Evolutionary conservation across 2,329 filamentous ascomycete species (phyloP), one percentile per base, ranked within the genome.

Genomic region (Penicillium sp.): DNA sequence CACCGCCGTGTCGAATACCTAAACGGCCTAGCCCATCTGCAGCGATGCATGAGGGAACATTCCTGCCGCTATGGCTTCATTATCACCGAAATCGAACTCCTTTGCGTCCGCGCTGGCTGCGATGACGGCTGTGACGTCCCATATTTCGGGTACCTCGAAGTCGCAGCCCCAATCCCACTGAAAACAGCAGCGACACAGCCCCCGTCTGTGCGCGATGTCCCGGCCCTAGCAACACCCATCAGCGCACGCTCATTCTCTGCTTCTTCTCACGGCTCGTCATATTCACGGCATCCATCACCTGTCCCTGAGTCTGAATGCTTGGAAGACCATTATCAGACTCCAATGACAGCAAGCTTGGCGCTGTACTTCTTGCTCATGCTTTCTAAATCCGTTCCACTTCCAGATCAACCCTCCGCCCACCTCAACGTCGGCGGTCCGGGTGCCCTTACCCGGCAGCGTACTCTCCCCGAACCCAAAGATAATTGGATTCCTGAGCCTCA

Each of bases 1-100:
- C 85, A 91, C 74, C 90, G 92, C 76, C 89, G 90, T 57, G 90
- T 96, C 56, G 87, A 93, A 75, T 97, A 97, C 78, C 87, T 97
- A 21, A 88, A 90, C 50, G 91, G 91, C 1, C 85, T 98, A 5
- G 84, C 92, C 0, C 91, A 96, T 67, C 80, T 97, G 45, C 93
- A 98, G 76, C 86, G 90, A 71, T 87, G 88, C 70, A 96, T 97
- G 91, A 91, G 93, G 73, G 91, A 96, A 77, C 90, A 96, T 77
- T 87, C 88, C 64, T 96, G 91, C 72, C 88, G 93, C 57, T 98
- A 97, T 74, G 93, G 93, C 53, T 98, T 96, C 80, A 93, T 98
- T 74, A 86, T 97, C 70, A 97, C 91, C 1, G 93, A 97, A 77
- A 96, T 96, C 67, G 93, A 98, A 77, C 86, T 97, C 9, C 88